A percentile compares a stretch with the other conserved stretches of the same genome.
Conservation (phyloP, 768 basidiomycete species). For the Mycena capillaripes region DNA sequence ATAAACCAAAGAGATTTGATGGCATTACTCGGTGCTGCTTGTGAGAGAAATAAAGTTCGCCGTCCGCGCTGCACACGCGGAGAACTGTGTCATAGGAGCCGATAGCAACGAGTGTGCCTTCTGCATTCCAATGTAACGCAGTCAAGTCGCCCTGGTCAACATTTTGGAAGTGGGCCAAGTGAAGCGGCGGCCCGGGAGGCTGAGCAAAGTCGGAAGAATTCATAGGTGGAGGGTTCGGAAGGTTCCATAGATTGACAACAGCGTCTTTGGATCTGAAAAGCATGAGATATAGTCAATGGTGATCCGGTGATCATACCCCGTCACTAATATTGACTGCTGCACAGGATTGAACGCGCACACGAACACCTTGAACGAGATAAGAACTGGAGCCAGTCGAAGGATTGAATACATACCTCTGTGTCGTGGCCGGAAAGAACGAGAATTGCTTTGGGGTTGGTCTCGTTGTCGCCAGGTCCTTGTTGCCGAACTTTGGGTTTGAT, state of each 20-base stretch:
- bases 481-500: constrained; percentile 51
- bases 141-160: constrained; percentile 75
- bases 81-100: constrained; percentile 84
- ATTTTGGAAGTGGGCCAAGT: constrained; percentile 64
- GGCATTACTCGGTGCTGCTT: constrained; percentile 73
- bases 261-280: constrained; percentile 79
- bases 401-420: constrained; percentile 61
- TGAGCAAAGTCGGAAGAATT: constrained; percentile 47
- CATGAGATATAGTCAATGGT: constrained; percentile 22
- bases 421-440: constrained; percentile 71
- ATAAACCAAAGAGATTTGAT: not conserved
- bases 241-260: constrained; percentile 79
- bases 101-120: constrained; percentile 81
- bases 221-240: constrained; percentile 61
- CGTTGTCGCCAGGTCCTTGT: constrained; percentile 59
- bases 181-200: constrained; percentile 53
- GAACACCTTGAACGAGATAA: constrained; percentile 69
- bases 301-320: constrained; percentile 67
- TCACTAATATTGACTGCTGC: constrained; percentile 70
- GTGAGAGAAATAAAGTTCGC: constrained; percentile 74
- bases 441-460: constrained; percentile 56
- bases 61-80: constrained; percentile 77
- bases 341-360: constrained; percentile 86
- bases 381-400: constrained; percentile 3
- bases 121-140: constrained; percentile 81